Evolutionary conservation across 176 grass and related monocot species (phyloP), one percentile per base, ranked within the genome.

Genomic region (Eragrostis curvula): DNA sequence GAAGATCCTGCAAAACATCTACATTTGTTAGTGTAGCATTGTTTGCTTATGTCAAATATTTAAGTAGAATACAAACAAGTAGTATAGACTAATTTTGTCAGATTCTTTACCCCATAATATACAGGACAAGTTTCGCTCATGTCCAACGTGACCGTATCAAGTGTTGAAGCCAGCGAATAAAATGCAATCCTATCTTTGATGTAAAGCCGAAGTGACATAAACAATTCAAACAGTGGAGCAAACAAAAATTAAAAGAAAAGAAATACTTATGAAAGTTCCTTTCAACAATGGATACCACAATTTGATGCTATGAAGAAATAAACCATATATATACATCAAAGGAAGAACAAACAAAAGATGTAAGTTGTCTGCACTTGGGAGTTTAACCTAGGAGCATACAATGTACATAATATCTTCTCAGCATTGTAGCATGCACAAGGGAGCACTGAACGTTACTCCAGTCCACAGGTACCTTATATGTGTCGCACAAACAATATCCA

Each of bases 1-100:
- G 8, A 32, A 60, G 14, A 27, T 16, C n/a, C 10, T 81, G 18
- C 20, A 18, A 12, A 79, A 42, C 32, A 66, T 68, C 27, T 21
- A 41, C 67, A 71, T 70, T 21, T 70, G 36, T 12, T 15, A 66
- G 1, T 64, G 18, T 43, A 70, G 20, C 70, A 80, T 62, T 89
- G 2, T 11, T 28, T 64, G 18, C 46, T 75, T 69, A 62, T 63
- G 56, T 39, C 17, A 7, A 55, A 85, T 18, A 50, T 7, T 5
- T 65, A 55, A 9, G 21, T 7, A 21, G 17, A 63, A 65, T 65
- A 62, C 57, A 65, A 13, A n/a, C 61, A 89, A 75, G 46, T 12
- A 47, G n/a, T n/a, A 78, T 12, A 79, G 39, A 48, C 27, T 12
- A 71, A 39, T 15, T 44, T 15, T 8, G 18, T 12, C 6, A 2